A percentile compares a stretch with the other conserved stretches of the same genome.
phyloP scores from a whole-genome alignment of 1,139 yeast genomes.

The Suhomyces guaymorum region DNA sequence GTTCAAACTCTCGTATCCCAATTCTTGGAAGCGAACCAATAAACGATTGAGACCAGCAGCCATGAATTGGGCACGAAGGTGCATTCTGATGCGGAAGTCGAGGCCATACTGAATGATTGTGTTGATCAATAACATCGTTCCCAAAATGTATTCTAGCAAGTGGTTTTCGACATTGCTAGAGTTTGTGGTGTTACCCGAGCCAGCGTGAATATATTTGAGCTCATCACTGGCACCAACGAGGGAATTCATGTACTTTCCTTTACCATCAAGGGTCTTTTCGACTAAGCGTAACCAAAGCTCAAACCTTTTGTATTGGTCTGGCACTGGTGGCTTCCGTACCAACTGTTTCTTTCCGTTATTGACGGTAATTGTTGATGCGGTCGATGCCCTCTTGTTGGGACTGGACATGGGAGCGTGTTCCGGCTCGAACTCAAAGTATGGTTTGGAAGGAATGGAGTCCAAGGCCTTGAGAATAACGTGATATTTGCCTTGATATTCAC shows the following conservation, averaged over 20 bases:
- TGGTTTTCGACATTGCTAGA: constrained; percentile 54
- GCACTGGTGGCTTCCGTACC: constrained; percentile 43
- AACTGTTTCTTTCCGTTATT: constrained; percentile 21
- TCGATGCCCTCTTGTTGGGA: constrained; percentile 15
- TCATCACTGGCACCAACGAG: constrained; percentile 95
- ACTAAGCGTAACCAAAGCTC: constrained; percentile 85
- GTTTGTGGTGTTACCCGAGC: constrained; percentile 36
- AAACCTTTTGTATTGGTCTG: constrained; percentile 55
- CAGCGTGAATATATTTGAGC: constrained; percentile 55
- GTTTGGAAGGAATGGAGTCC: constrained; percentile 59
- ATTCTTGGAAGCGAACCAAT: constrained; percentile 57
- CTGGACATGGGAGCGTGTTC: constrained; percentile 4
- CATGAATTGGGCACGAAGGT: constrained; percentile 72
- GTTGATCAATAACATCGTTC: constrained; percentile 76
- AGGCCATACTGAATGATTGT: constrained; percentile 67
- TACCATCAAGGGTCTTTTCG: constrained; percentile 75
- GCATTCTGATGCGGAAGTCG: constrained; percentile 68
- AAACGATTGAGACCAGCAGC: constrained; percentile 75
- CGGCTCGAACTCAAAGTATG: constrained; percentile 50
- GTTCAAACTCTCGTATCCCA: constrained; percentile 63
- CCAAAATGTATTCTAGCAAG: constrained; percentile 74
- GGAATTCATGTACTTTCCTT: constrained; percentile 83
- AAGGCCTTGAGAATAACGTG: constrained; percentile 64
- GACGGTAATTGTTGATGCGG: constrained; percentile 9
- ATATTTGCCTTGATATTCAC: constrained; percentile 49